Conservation (phyloP, 495 filamentous ascomycete genomes). For the Symbiotaphrina buchneri region DNA sequence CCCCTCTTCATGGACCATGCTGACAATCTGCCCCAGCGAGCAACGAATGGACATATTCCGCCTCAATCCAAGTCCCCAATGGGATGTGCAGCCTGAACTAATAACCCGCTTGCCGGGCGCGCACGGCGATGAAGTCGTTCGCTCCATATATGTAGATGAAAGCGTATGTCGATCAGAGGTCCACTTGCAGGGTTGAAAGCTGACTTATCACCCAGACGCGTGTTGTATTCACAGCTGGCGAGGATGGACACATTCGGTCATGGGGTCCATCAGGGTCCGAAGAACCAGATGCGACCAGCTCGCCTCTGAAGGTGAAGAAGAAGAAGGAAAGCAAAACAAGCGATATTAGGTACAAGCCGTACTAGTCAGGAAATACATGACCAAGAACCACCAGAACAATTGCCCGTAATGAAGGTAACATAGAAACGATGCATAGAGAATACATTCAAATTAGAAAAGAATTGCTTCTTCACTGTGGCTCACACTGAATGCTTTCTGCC, state of each 20-base stretch:
- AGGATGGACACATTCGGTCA: slow-evolving; percentile 54
- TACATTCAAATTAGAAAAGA: no score
- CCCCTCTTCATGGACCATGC: slow-evolving; percentile 1
- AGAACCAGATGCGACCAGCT: not conserved
- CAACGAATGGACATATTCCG: slow-evolving; percentile 46
- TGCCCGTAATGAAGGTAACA: no score
- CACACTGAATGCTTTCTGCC: no score
- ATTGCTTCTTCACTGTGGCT: no score
- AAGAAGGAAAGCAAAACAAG: no score
- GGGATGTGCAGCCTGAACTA: slow-evolving; percentile 35
- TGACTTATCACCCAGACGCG: no score
- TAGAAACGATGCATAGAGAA: no score
- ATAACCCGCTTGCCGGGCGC: slow-evolving; percentile 46
- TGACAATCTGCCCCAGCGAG: slow-evolving; percentile 19
- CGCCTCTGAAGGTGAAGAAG: no score
- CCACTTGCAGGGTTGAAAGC: slow-evolving; percentile 5
- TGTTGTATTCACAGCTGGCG: slow-evolving; percentile 53
- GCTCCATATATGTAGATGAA: slow-evolving; percentile 54
- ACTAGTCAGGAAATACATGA: no score
- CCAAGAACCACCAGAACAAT: no score
- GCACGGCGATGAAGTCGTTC: slow-evolving; percentile 67
- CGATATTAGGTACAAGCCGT: no score
- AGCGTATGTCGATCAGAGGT: slow-evolving; percentile 21
- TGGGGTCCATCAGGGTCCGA: slow-evolving; percentile 16
- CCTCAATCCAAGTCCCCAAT: slow-evolving; percentile 29